Evolutionary conservation across 1,284 basidiomycete genomes (phyloP).

Genomic region (Gymnopus androsaceus): DNA sequence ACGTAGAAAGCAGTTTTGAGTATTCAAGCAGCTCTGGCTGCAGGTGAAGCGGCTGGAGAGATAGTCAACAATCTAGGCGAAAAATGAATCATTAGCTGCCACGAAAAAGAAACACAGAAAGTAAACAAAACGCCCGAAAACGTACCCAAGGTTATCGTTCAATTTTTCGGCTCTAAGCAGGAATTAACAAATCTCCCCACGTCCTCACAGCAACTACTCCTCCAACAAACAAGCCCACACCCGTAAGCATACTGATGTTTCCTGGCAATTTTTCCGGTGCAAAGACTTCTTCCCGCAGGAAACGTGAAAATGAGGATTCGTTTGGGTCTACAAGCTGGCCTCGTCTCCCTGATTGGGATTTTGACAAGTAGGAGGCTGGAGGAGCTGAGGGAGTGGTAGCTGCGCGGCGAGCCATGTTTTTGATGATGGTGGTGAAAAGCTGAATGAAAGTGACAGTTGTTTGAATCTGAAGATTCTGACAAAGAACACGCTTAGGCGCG

Average conservation of each 20-base stretch:
- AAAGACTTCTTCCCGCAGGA: conserved; percentile 66
- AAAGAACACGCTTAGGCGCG: no score
- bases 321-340: conserved; percentile 50
- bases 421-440: neutral
- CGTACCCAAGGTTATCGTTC: neutral
- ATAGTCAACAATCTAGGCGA: no score
- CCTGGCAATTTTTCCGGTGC: conserved; percentile 72
- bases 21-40: neutral
- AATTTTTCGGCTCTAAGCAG: conserved; percentile 40
- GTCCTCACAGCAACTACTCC: conserved; percentile 65
- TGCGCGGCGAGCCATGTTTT: conserved; percentile 66
- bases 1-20: neutral
- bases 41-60: no score
- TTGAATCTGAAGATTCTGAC: no score
- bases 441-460: no score
- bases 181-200: conserved; percentile 76
- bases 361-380: conserved; percentile 54
- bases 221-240: conserved; percentile 63
- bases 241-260: conserved; percentile 68
- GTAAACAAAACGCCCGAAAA: neutral
- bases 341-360: conserved; percentile 36
- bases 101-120: no score
- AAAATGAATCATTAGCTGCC: no score
- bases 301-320: conserved; percentile 59
- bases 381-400: conserved; percentile 53